Conservation (phyloP, 257 asterid genomes). For the Solanum clarkiae region DNA sequence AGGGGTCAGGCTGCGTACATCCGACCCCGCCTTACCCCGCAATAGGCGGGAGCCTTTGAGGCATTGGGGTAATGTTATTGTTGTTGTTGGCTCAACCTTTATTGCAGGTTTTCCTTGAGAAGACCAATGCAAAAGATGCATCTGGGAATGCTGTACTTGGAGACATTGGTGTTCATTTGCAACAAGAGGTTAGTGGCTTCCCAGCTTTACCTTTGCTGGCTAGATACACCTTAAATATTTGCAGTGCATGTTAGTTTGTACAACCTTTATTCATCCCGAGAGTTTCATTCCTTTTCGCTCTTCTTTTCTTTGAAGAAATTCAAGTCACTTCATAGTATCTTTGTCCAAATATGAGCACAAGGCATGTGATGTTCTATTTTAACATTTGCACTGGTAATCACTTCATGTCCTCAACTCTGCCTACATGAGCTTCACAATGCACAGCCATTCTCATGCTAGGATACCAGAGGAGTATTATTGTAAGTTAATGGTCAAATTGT, state of each 20-base stretch:
- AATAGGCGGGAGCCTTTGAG: too few species aligned
- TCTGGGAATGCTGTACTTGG: conserved; percentile 76
- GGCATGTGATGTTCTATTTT: not conserved
- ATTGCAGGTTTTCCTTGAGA: conserved; percentile 59
- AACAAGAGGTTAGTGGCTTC: conserved; percentile 60
- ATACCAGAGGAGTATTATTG: not conserved
- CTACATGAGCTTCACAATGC: not conserved
- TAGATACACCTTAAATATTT: not conserved
- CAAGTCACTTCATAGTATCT: not conserved
- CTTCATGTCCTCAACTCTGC: not conserved
- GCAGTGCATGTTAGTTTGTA: not conserved
- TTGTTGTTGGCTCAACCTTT: not conserved
- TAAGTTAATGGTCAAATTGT: not conserved
- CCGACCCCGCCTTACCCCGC: too few species aligned
- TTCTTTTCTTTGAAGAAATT: not conserved
- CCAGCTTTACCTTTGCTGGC: not conserved
- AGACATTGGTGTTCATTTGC: conserved; percentile 77
- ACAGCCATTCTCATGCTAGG: not conserved
- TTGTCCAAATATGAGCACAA: not conserved
- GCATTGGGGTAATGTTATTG: too few species aligned
- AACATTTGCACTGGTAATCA: not conserved
- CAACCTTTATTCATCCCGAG: not conserved
- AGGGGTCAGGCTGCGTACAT: too few species aligned
- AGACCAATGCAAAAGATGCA: conserved; percentile 83
- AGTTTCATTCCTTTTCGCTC: not conserved